Base-by-base conservation (phyloP, 768 basidiomycete species). In the Leccinellum albellum region DNA sequence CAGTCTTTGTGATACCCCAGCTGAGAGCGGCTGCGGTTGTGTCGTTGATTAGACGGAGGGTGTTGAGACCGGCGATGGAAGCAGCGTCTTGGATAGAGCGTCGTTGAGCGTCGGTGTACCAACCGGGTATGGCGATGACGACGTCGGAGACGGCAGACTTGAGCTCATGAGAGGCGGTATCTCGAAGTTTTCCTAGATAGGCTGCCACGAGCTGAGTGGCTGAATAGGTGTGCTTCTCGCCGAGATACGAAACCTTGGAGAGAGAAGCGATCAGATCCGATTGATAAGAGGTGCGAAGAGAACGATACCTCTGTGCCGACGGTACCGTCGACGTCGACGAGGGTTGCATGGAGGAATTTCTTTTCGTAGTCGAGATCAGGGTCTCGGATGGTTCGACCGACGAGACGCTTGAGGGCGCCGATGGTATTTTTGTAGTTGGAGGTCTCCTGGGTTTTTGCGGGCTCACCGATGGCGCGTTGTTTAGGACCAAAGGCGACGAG, bases 341-440 rank as follows among this genome's bases (percentile, higher is more conserved):
- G 77, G 55, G 85, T 81, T 14, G 91, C 91, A 70, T 92, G 89
- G 70, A 94, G 85, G 73, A 88, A 98, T 76, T 92, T 93, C 76
- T 88, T 89, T 81, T 99, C 97, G 55, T 86, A 74, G 37, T 88
- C 79, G 56, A 95, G 80, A 72, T 98, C 94, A 12, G 88, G 78
- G 73, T 98, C 96, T 45, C 78, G 72, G 61, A 89, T 64, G 28
- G 88, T 84, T 51, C 95, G 83, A 9, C 95, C 96, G 63, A 97
- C 79, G 40, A 98, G 82, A 21, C 95, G 84, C 74, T 98, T 98
- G 66, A 98, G 78, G 0, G 85, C 88, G 42, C 97, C 97, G 70
- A 97, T 81, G 24, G 97, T 98, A 79, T 98, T 99, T 75, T 86
- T 90, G 82, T 94, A 98, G 77, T 98, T 98, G 64, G 94, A 95